phyloP scores from a whole-genome alignment of 83 land plant genomes.

The Thuja plicata region DNA sequence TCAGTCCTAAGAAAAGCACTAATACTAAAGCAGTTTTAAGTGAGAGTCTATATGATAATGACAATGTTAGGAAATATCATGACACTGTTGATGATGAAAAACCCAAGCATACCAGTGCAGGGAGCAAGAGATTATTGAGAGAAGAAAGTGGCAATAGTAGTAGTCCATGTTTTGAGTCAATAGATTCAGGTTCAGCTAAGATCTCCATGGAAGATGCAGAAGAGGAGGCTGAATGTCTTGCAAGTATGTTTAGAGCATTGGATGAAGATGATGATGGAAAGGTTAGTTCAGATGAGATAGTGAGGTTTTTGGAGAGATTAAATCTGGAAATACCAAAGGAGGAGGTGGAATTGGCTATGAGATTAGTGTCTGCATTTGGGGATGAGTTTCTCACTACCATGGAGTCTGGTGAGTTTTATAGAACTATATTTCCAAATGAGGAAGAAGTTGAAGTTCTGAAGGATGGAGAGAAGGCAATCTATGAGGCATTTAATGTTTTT shows the following conservation, averaged over 20 bases:
- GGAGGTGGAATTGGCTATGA: not conserved
- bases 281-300: not conserved
- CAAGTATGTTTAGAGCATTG: not conserved
- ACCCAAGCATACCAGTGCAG: not conserved
- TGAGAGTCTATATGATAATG: not conserved
- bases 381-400: not conserved
- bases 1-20: not conserved
- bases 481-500: constrained; percentile 38
- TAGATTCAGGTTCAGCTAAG: not conserved
- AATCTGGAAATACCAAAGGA: not conserved
- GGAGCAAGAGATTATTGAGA: not conserved
- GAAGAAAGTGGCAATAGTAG: not conserved
- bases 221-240: not conserved
- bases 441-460: not conserved
- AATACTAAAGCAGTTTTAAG: not conserved
- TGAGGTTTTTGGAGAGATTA: not conserved
- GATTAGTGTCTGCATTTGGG: not conserved
- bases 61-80: not conserved
- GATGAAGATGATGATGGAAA: not conserved
- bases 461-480: not conserved
- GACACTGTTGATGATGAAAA: not conserved
- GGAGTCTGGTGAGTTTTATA: not conserved
- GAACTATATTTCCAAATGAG: not conserved
- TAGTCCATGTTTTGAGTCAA: not conserved
- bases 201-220: not conserved